Evolutionary conservation across 305 asterid species (phyloP).

Genomic region (Solanum hybrid): DNA sequence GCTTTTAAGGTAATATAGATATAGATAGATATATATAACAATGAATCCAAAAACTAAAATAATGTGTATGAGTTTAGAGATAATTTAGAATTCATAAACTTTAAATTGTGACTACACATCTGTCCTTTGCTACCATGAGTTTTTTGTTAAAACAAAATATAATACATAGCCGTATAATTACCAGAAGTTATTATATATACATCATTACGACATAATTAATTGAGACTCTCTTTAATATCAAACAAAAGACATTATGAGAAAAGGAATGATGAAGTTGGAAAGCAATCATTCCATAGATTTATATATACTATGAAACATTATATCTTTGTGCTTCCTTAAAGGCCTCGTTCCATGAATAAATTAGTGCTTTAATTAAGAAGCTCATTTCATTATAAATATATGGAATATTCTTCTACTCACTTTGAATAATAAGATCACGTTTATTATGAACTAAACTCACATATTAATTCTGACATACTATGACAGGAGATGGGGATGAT

Average conservation of each 20-base stretch:
- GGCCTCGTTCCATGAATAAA: background rate
- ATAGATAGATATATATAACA: too few relatives aligned
- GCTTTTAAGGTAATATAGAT: too few relatives aligned
- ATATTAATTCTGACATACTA: background rate
- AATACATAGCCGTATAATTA: background rate
- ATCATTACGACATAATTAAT: background rate
- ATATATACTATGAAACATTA: background rate
- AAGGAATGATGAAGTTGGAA: background rate
- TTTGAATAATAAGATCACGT: background rate
- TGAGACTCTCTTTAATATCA: background rate
- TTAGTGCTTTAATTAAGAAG: background rate
- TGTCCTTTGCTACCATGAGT: background rate
- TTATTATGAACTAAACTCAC: background rate
- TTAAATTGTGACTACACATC: too few relatives aligned
- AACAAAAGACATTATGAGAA: background rate
- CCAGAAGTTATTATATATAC: background rate
- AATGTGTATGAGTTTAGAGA: too few relatives aligned
- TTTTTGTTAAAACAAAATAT: background rate
- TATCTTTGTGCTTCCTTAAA: background rate
- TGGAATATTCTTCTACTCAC: background rate
- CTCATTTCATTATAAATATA: background rate
- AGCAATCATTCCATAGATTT: background rate
- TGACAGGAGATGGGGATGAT: too few relatives aligned
- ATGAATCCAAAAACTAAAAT: background rate
- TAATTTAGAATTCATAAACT: too few relatives aligned